Evolutionary conservation across 176 grass and related monocot species (phyloP).

Genomic region (Saccharum spontaneum): DNA sequence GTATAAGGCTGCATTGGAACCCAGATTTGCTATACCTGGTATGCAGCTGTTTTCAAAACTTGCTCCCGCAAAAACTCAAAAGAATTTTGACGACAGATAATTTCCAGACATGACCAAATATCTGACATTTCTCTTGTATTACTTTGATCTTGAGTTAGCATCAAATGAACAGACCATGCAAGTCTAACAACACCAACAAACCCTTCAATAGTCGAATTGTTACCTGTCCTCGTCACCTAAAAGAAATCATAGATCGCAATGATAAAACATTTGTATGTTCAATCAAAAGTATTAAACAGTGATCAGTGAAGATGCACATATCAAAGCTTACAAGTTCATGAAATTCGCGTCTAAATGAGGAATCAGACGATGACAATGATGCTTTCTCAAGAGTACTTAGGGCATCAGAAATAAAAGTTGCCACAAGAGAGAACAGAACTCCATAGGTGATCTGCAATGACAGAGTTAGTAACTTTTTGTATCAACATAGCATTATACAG

Average conservation of each 20-base stretch:
- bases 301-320: conserved; percentile 2
- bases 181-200: conserved; percentile 79
- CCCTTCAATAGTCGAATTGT: conserved; percentile 59
- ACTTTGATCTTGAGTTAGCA: conserved; percentile 81
- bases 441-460: conserved; percentile 70
- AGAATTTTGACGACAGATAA: conserved; percentile 70
- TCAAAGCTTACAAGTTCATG: conserved; percentile 72
- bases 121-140: conserved; percentile 51
- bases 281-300: conserved; percentile 26
- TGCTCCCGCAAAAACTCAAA: conserved; percentile 67
- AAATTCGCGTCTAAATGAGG: conserved; percentile 84
- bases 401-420: conserved; percentile 82
- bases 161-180: conserved; percentile 87
- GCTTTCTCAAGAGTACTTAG: conserved; percentile 56
- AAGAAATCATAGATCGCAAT: conserved; percentile 33
- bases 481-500: conserved; percentile 8
- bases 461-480: conserved; percentile 13
- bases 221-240: conserved; percentile 73
- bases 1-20: conserved; percentile 23
- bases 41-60: conserved; percentile 79
- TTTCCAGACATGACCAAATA: conserved; percentile 75
- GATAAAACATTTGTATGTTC: conserved; percentile 22
- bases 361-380: conserved; percentile 57
- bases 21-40: conserved; percentile 54
- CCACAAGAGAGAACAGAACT: conserved; percentile 75